Evolutionary conservation across 495 filamentous ascomycete genomes (phyloP).

Genomic region (Tuber calosporum): DNA sequence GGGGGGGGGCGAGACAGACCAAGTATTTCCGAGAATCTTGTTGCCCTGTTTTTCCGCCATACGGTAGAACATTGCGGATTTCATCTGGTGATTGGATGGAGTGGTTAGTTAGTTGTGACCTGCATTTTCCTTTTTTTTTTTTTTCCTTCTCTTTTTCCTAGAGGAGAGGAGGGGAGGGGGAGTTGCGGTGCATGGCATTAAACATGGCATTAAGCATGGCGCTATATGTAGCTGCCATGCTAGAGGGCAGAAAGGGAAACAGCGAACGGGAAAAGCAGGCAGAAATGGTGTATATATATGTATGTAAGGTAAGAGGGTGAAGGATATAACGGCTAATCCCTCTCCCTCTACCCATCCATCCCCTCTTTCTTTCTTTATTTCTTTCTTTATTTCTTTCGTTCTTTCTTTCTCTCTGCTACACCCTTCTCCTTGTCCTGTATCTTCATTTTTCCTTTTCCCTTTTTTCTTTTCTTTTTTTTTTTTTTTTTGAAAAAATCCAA

Average conservation of each 20-base stretch:
- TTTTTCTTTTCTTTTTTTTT: not conserved
- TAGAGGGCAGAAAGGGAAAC: slow-evolving; percentile 15
- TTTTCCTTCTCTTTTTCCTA: no score
- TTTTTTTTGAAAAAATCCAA: not conserved
- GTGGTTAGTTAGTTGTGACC: not conserved
- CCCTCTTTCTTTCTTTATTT: not conserved
- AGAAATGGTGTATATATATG: slow-evolving; percentile 5
- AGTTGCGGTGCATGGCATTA: slow-evolving; percentile 5
- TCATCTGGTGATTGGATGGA: not conserved
- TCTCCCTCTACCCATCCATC: not conserved
- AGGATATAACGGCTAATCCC: slow-evolving; percentile 21
- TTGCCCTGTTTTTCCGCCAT: slow-evolving; percentile 80
- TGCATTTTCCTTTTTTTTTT: no score
- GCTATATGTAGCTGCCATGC: slow-evolving; percentile 8
- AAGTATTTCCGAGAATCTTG: slow-evolving; percentile 89
- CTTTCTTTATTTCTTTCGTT: no score
- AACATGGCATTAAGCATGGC: slow-evolving; percentile 7
- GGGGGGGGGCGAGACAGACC: slow-evolving; percentile 53
- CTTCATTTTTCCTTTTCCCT: not conserved
- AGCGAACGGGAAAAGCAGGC: slow-evolving; percentile 7
- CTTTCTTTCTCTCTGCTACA: not conserved
- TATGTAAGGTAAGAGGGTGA: slow-evolving; percentile 17
- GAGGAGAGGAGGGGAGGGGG: no score
- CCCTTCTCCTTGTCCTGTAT: not conserved
- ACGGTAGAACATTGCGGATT: slow-evolving; percentile 85